Conservation (phyloP, 2,329 filamentous ascomycete species). For the Venturia asperata region DNA sequence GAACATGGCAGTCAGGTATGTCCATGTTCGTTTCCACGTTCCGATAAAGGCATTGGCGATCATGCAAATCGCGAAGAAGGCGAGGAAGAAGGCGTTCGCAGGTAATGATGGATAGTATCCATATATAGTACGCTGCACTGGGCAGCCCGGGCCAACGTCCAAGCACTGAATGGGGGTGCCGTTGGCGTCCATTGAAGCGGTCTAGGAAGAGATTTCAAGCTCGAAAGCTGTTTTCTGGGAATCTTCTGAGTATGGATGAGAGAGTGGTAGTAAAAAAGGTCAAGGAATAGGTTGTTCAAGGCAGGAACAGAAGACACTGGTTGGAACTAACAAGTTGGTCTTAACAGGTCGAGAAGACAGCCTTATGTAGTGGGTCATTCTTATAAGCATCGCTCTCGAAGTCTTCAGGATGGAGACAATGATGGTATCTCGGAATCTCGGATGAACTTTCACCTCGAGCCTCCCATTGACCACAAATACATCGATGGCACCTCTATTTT, state of each 20-base stretch:
- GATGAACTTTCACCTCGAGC: neutral
- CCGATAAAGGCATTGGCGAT: slow-evolving; percentile 32
- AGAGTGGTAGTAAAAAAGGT: neutral
- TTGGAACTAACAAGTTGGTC: neutral
- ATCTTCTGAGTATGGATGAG: neutral
- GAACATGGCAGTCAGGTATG: slow-evolving; percentile 36
- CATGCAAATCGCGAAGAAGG: slow-evolving; percentile 31
- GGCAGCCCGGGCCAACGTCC: slow-evolving; percentile 42
- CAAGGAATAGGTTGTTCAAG: neutral
- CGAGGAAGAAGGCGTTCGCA: slow-evolving; percentile 36
- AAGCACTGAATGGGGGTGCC: neutral
- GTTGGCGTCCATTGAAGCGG: neutral
- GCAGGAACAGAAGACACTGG: neutral
- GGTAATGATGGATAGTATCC: slow-evolving; percentile 35
- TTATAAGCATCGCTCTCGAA: neutral
- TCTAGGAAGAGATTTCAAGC: neutral
- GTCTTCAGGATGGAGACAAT: neutral
- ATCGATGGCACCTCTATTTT: neutral
- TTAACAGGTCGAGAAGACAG: neutral
- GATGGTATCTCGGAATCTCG: neutral
- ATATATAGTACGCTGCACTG: slow-evolving; percentile 34
- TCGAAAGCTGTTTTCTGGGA: neutral
- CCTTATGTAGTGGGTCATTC: neutral
- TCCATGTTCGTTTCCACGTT: slow-evolving; percentile 31
- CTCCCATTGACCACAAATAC: neutral